Conservation (phyloP, 1,139 yeast species). For the Eremothecium gossypii region DNA sequence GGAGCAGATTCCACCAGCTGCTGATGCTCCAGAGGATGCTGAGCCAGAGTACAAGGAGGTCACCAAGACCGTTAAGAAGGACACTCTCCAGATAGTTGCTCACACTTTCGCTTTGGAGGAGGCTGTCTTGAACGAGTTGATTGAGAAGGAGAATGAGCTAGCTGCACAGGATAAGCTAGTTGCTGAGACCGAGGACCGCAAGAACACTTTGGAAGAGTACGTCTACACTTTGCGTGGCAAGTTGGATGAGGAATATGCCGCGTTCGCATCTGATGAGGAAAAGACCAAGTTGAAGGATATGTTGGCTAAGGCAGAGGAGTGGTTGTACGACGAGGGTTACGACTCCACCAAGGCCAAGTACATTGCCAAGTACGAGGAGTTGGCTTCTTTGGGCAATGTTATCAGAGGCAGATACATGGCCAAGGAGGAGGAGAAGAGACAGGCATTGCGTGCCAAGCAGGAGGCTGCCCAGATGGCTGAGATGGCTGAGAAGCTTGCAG, state of each 20-base stretch:
- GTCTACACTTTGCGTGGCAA: constrained; percentile 96
- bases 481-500: constrained; percentile 86
- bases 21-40: constrained; percentile 50
- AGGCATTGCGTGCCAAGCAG: constrained; percentile 75
- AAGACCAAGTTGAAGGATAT: constrained; percentile 66
- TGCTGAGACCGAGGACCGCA: constrained; percentile 97
- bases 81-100: constrained; percentile 53
- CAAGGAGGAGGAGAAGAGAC: constrained; percentile 92
- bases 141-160: constrained; percentile 80
- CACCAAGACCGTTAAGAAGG: constrained; percentile 90
- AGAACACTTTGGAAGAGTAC: constrained; percentile 97
- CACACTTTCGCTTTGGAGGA: constrained; percentile 61
- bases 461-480: constrained; percentile 83
- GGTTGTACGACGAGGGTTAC: constrained; percentile 97
- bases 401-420: constrained; percentile 92
- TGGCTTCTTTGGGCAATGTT: constrained; percentile 88
- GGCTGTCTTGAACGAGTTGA: constrained; percentile 45
- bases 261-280: constrained; percentile 85
- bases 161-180: constrained; percentile 88
- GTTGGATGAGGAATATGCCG: constrained; percentile 83
- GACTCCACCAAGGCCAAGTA: constrained; percentile 94
- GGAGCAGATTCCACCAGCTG: constrained; percentile 61
- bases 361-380: constrained; percentile 96
- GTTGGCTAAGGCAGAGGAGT: constrained; percentile 85
- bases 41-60: constrained; percentile 88